Evolutionary conservation across 768 basidiomycete species (phyloP).

Genomic region (Termitomyces sp.): DNA sequence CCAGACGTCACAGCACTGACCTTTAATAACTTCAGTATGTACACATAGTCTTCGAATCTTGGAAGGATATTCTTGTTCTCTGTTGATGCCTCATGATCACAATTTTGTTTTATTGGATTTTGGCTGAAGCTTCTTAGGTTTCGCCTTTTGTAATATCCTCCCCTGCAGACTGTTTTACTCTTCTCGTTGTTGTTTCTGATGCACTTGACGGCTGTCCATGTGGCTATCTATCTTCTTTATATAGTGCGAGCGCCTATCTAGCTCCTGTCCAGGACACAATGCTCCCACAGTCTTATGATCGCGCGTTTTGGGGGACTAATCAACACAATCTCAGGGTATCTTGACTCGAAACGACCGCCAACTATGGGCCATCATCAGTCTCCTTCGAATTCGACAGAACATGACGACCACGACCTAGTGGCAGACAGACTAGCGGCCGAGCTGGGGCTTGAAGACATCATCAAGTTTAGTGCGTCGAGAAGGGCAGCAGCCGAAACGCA

Average conservation of each 20-base stretch:
- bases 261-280: neutral
- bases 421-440: conserved; percentile 2
- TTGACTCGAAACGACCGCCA: neutral
- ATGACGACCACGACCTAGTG: neutral
- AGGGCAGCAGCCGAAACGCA: conserved; percentile 10
- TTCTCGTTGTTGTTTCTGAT: neutral
- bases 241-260: neutral
- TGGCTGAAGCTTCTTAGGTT: neutral
- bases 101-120: neutral
- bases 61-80: neutral
- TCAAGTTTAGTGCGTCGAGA: conserved; percentile 3
- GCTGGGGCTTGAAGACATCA: conserved; percentile 3
- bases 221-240: neutral
- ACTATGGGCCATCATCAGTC: neutral
- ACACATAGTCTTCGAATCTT: neutral
- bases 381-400: neutral
- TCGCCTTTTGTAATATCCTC: neutral
- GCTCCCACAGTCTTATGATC: neutral
- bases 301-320: neutral
- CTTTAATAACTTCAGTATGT: neutral
- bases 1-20: no score
- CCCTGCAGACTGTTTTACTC: neutral
- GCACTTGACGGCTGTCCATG: neutral
- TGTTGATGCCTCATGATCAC: neutral
- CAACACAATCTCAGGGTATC: neutral